phyloP scores from a whole-genome alignment of 257 asterid genomes.

The Petrea volubilis region DNA sequence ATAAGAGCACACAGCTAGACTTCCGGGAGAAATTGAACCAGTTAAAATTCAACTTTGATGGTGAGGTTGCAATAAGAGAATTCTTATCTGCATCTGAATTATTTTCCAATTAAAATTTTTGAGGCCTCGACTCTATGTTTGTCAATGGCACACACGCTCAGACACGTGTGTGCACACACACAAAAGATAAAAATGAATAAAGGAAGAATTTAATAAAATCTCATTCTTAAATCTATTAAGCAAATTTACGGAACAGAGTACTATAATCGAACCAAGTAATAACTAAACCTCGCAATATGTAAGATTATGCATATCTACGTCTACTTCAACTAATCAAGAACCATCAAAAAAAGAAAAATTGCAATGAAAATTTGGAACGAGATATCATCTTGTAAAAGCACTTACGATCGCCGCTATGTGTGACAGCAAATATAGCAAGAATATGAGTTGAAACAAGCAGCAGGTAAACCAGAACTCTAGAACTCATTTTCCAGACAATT shows the following conservation, averaged over 20 bases:
- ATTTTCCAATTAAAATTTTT: slow-evolving; percentile 17
- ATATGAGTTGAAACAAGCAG: slow-evolving; percentile 41
- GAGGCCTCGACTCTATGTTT: background rate
- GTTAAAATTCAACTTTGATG: too few relatives aligned
- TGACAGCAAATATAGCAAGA: slow-evolving; percentile 37
- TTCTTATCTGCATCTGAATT: too few relatives aligned
- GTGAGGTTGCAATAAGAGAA: too few relatives aligned
- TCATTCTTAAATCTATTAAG: background rate
- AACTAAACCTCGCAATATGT: background rate
- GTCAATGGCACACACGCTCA: too few relatives aligned
- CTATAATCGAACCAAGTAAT: slow-evolving; percentile 8
- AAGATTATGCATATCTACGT: background rate
- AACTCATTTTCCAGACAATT: slow-evolving; percentile 42
- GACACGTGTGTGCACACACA: too few relatives aligned
- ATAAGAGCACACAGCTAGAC: too few relatives aligned
- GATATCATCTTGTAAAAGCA: background rate
- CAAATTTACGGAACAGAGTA: background rate
- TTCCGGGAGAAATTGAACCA: too few relatives aligned
- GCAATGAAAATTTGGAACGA: background rate
- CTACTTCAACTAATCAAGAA: background rate
- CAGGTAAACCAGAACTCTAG: slow-evolving; percentile 27
- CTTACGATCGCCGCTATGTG: slow-evolving; percentile 63
- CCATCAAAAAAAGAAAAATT: background rate
- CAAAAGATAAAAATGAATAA: background rate
- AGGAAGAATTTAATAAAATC: too few relatives aligned